Evolutionary conservation across 306 rosid genomes (phyloP).

Genomic region (Nissolia schottii): DNA sequence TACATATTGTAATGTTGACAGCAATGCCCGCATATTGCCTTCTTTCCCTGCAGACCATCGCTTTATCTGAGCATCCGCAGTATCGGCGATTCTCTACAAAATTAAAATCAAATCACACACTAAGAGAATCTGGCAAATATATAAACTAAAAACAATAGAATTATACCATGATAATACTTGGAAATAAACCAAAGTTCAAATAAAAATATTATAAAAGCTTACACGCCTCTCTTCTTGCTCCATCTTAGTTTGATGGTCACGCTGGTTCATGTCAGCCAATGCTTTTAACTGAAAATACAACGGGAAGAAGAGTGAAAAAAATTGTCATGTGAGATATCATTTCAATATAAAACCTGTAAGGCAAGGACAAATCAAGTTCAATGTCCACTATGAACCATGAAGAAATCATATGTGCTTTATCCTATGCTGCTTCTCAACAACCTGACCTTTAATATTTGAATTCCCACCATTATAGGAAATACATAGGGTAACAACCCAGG

Average conservation of each 20-base stretch:
- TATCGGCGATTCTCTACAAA: constrained; percentile 71
- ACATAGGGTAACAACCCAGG: no score
- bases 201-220: constrained; percentile 37
- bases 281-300: constrained; percentile 67
- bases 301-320: constrained; percentile 8
- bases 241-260: constrained; percentile 58
- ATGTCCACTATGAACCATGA: constrained; percentile 5
- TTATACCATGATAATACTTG: background rate
- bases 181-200: background rate
- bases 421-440: constrained; percentile 7
- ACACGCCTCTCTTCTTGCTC: constrained; percentile 94
- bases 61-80: constrained; percentile 54
- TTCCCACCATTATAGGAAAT: background rate
- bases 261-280: constrained; percentile 87
- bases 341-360: constrained; percentile 11
- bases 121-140: constrained; percentile 1
- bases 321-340: background rate
- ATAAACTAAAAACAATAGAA: background rate
- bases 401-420: background rate
- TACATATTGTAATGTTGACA: constrained; percentile 72
- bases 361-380: background rate
- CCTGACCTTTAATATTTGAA: no score
- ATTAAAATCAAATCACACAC: constrained; percentile 13
- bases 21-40: constrained; percentile 87
- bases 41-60: constrained; percentile 90